phyloP scores from a whole-genome alignment of 148 eudicot species.

The Arctostaphylos glauca region DNA sequence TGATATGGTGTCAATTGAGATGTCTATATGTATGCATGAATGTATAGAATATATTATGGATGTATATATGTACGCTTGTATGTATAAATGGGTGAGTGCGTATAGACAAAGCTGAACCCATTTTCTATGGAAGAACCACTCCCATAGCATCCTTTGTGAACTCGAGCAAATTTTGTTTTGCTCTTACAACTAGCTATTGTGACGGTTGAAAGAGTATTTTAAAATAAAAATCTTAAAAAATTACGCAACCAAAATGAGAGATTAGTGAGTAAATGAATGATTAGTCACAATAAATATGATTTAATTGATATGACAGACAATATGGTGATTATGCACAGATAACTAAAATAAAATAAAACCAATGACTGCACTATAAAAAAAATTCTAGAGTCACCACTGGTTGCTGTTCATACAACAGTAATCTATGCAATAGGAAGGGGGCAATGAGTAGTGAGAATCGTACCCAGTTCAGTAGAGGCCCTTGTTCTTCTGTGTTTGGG shows the following conservation, averaged over 20 bases:
- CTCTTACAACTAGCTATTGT: background rate
- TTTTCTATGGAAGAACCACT: background rate
- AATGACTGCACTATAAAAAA: background rate
- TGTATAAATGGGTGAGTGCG: background rate
- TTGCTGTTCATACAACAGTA: no score
- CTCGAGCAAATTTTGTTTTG: background rate
- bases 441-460: background rate
- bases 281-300: background rate
- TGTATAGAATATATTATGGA: background rate
- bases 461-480: conserved; percentile 76
- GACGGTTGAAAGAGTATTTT: background rate
- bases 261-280: background rate
- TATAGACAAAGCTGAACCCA: background rate
- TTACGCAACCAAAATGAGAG: background rate
- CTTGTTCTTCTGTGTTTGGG: conserved; percentile 59
- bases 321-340: background rate
- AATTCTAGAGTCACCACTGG: background rate
- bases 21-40: background rate
- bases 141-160: background rate
- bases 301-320: background rate
- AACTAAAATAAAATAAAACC: background rate
- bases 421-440: background rate
- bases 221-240: background rate
- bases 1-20: no score
- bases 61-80: background rate